Evolutionary conservation across 2,329 filamentous ascomycete genomes (phyloP), one percentile per base, ranked within the genome.

Genomic region (Colletotrichum sp.): DNA sequence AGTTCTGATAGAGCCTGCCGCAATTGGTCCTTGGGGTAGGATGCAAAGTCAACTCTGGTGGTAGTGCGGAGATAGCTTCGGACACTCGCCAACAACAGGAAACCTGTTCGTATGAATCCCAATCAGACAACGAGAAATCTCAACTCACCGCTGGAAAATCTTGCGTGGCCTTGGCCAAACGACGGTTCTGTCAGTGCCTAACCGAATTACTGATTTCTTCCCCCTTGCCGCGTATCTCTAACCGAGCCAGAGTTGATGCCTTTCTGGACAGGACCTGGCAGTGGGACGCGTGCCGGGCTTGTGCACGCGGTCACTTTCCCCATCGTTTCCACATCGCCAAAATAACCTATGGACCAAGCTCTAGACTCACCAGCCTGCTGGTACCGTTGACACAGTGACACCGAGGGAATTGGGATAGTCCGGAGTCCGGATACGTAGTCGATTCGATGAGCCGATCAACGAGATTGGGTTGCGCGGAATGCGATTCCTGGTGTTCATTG

Each of bases 311-410:
- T 75, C 60, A 16, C 21, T n/a, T 68, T 65, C 32, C 26, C 70
- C 57, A 69, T 52, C 39, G 64, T 76, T 73, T 69, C 70, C 59
- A 73, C 70, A 36, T 32, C 28, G 65, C n/a, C 18, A 26, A 44
- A 72, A 73, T 76, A 73, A 67, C 34, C 64, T 73, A 52, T 73
- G 70, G 64, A 76, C 70, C 70, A 64, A 76, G 70, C 73, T 59
- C 72, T 21, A 6, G 52, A 24, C 39, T 71, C 57, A 24, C 73
- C 63, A 68, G 28, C 21, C 34, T 39, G 21, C 44, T 24, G 57
- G 57, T 32, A 59, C n/a, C 21, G 34, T 15, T 9, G 36, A 63
- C 34, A 24, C 13, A 21, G 30, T 15, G 18, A 36, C 66, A 34
- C 18, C 2, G 59, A 63, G n/a, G 18, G 21, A 36, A 63, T 63